Evolutionary conservation across 441 rosid genomes (phyloP), one percentile per base, ranked within the genome.

Genomic region (Euphorbia celastroides): DNA sequence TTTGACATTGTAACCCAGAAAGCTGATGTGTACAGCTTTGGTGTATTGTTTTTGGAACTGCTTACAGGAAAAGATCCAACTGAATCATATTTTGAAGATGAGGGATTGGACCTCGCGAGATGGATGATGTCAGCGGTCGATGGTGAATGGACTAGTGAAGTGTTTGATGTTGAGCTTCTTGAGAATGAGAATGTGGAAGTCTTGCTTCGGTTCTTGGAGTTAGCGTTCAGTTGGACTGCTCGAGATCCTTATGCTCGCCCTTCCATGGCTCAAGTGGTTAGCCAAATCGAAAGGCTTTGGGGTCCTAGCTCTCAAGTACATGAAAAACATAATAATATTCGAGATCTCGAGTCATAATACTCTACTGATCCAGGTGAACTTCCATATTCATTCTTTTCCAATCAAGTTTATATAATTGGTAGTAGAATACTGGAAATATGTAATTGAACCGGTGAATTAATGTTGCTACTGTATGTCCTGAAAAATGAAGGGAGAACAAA

Each of bases 1-100:
- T 80, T 93, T 3, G 86, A 86, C 62, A 86, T 74, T 69, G 88
- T 91, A 46, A 82, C 98, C n/a, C 98, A 89, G 70, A 89, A 89
- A 48, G 96, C 96, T 1, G 98, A 93, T 30, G 90, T 93, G 51
- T 93, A 90, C 66, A 91, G 98, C 87, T 93, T 93, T 12, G 97
- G 97, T 0, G 88, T 93, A 25, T 75, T 93, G 75, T 76, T 93
- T 58, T 73, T 93, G 72, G 98, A 93, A 82, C 74, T 93, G 72
- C 77, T 93, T 13, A 90, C 98, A 0, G 98, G 97, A 28, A 93
- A 90, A 79, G 94, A 96, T 7, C 94, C 98, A 6, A 81, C 90
- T 2, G 87, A 90, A n/a, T n/a, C 38, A 64, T 68, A 84, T 60
- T 64, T 84, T 75, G 86, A 90, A 5, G 97, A 91, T 30, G 97